Evolutionary conservation across 805 yeast species (phyloP), one percentile per base, ranked within the genome.

Genomic region (Starmerella gropengiesseri): DNA sequence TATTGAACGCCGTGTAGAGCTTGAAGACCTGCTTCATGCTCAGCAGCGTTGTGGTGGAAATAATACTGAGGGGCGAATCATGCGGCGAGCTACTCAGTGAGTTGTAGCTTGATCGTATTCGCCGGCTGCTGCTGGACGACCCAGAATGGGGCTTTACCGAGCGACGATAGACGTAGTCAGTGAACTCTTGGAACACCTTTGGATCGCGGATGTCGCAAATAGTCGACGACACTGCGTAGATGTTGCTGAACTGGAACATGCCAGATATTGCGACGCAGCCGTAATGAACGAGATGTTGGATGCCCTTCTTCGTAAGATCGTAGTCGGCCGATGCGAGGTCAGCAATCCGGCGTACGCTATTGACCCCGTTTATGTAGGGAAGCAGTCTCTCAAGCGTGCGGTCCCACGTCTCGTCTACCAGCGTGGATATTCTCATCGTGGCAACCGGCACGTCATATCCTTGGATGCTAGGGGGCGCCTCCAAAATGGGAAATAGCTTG

Each of bases 331-430:
- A 77, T 1, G 95, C 84, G 40, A 86, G 61, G 40, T 75, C 74
- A 16, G 94, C 75, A 29, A 93, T 89, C 43, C 72, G 70, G 28
- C 75, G 69, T 16, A 91, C 75, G 5, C 91, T 82, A 58, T 89
- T 89, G 37, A 86, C 68, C 1, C 99, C 98, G 55, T 91, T 76
- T 38, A 91, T 84, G 51, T 69, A 81, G 0, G 95, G 95, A 9
- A 84, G 63, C 19, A 91, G 82, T 52, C 81, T 79, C 35, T 85
- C 67, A 91, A 91, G 81, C 2, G 97, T 89, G 1, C 96, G 96
- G 60, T 91, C 98, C 96, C 98, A 91, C 54, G 82, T 80, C 7
- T 82, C 80, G 60, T 91, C 98, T 32, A 84, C 78, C 48, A 91
- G 67, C 29, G 73, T 65, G 22, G 71, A 70, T 26, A 91, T 64